These are phyloP conservation scores for Cicer arietinum DNA, from an alignment of 306 rosid genomes.

Conservation along the genomic window DNA sequence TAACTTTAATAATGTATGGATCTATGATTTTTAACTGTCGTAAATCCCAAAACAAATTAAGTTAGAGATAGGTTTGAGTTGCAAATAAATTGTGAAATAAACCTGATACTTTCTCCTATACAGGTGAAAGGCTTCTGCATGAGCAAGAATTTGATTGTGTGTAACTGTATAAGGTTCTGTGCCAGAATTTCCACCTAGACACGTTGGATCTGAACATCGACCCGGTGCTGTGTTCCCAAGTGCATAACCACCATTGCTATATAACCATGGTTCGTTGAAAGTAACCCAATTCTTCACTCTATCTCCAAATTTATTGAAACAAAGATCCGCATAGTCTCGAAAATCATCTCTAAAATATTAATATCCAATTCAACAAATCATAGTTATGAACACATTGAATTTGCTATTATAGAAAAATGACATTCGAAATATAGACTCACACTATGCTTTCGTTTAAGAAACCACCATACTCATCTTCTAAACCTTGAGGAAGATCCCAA, in stretches of 20 bases:
- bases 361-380: too few species aligned
- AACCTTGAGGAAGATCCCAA: conserved; percentile 62
- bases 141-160: neutral
- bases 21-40: too few species aligned
- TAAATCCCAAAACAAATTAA: too few species aligned
- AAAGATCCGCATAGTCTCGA: conserved; percentile 17
- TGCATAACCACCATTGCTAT: conserved; percentile 47
- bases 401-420: too few species aligned
- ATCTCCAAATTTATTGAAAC: conserved; percentile 51
- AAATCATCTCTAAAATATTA: neutral
- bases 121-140: neutral
- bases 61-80: too few species aligned
- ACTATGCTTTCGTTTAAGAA: conserved; percentile 40
- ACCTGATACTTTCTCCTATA: conserved; percentile 40
- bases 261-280: conserved; percentile 51
- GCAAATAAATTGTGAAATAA: too few species aligned
- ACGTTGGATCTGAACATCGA: neutral
- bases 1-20: too few species aligned
- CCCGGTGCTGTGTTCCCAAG: conserved; percentile 19
- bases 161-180: neutral
- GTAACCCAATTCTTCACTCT: conserved; percentile 63
- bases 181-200: conserved; percentile 10
- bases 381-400: too few species aligned
- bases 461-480: conserved; percentile 60
- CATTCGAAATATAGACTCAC: neutral